phyloP scores from a whole-genome alignment of 257 asterid genomes.

The Phtheirospermum japonicum region DNA sequence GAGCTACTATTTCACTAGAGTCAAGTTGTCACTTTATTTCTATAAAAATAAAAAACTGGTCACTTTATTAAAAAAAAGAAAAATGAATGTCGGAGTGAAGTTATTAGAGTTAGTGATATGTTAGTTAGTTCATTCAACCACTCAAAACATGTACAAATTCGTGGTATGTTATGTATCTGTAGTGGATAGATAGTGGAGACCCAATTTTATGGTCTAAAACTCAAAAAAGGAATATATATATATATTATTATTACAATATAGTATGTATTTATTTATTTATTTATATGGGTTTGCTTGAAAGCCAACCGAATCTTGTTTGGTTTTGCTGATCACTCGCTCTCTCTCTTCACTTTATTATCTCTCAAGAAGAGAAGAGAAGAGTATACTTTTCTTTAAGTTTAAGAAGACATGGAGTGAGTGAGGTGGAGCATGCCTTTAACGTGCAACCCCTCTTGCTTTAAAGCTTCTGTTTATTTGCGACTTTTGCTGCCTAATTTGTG shows the following conservation, averaged over 20 bases:
- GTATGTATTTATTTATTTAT: not conserved
- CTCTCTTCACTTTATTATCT: slow-evolving; percentile 1
- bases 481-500: not conserved
- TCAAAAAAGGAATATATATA: slow-evolving; percentile 26
- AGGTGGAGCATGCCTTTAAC: slow-evolving; percentile 75
- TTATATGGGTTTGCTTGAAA: slow-evolving; percentile 61
- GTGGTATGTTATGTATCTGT: not conserved
- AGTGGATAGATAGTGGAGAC: slow-evolving; percentile 27
- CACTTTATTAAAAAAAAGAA: not conserved
- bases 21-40: not conserved
- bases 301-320: slow-evolving; percentile 58
- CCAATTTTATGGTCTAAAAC: slow-evolving; percentile 16
- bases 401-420: slow-evolving; percentile 65
- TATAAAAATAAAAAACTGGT: not conserved
- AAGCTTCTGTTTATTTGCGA: slow-evolving; percentile 44
- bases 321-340: slow-evolving; percentile 2
- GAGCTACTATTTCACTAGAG: too few relatives aligned
- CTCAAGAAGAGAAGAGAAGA: too few relatives aligned
- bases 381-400: slow-evolving; percentile 57
- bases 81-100: not conserved
- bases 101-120: not conserved
- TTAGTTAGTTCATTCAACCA: slow-evolving; percentile 3
- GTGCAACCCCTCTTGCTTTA: slow-evolving; percentile 60
- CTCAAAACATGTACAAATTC: not conserved
- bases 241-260: not conserved